Conservation (phyloP, 2,329 filamentous ascomycete genomes). For the Cercospora sp. region DNA sequence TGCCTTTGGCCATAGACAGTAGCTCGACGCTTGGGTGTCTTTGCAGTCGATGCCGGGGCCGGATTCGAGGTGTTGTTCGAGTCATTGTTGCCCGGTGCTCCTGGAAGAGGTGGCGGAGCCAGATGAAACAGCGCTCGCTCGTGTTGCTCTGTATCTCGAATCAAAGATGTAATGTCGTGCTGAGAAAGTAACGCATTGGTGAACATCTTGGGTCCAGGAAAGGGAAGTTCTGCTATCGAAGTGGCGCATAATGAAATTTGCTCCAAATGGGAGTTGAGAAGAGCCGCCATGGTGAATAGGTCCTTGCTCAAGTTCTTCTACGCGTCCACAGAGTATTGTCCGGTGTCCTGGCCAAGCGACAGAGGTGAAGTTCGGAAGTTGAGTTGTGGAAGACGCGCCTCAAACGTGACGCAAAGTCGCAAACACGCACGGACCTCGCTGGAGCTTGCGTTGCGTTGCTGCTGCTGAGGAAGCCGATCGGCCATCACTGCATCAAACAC, state of each 20-base stretch:
- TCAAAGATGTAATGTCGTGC: slow-evolving; percentile 89
- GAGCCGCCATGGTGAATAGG: slow-evolving; percentile 34
- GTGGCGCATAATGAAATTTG: slow-evolving; percentile 52
- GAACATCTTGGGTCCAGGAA: slow-evolving; percentile 89
- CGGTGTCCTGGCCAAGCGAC: not conserved
- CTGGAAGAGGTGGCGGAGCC: slow-evolving; percentile 62
- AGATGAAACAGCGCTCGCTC: slow-evolving; percentile 94
- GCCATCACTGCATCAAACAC: slow-evolving; percentile 5
- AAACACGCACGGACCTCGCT: slow-evolving; percentile 6
- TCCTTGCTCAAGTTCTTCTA: not conserved
- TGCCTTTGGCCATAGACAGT: slow-evolving; percentile 50
- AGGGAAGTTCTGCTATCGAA: slow-evolving; percentile 56
- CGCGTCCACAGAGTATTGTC: not conserved
- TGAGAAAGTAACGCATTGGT: slow-evolving; percentile 81
- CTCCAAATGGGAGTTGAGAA: slow-evolving; percentile 52
- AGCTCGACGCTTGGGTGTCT: slow-evolving; percentile 44
- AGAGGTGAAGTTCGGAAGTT: slow-evolving; percentile 1
- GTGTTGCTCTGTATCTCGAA: slow-evolving; percentile 91
- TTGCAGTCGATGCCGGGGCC: slow-evolving; percentile 17
- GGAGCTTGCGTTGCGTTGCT: slow-evolving; percentile 8
- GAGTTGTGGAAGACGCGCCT: not conserved
- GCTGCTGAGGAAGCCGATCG: slow-evolving; percentile 3
- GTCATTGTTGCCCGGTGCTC: slow-evolving; percentile 48
- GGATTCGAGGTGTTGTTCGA: slow-evolving; percentile 16
- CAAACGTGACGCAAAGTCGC: slow-evolving; percentile 5